phyloP scores from a whole-genome alignment of 176 grass and related monocot species.

The Elaeis guineensis region DNA sequence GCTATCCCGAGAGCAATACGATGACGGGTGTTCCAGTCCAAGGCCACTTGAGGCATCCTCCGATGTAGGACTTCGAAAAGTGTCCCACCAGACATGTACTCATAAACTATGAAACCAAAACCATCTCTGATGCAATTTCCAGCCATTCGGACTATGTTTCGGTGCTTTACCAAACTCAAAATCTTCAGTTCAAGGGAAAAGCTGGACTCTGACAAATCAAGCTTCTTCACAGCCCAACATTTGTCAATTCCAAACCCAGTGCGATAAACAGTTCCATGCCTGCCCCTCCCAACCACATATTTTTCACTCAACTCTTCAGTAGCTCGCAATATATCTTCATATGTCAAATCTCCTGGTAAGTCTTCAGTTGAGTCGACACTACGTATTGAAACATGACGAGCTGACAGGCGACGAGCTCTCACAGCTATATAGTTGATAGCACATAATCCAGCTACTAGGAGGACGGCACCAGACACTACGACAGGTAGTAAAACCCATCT shows the following conservation, averaged over 20 bases:
- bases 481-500: conserved; percentile 18
- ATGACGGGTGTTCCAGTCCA: conserved; percentile 29
- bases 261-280: conserved; percentile 39
- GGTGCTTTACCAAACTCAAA: conserved; percentile 40
- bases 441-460: conserved; percentile 20
- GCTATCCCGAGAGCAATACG: conserved; percentile 32
- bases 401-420: conserved; percentile 19
- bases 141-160: conserved; percentile 50
- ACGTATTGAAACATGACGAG: neutral
- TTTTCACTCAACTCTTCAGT: conserved; percentile 50
- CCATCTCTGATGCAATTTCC: conserved; percentile 47
- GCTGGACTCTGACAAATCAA: conserved; percentile 28
- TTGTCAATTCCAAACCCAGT: conserved; percentile 25
- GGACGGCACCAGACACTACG: conserved; percentile 1
- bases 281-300: conserved; percentile 48
- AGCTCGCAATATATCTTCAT: conserved; percentile 38
- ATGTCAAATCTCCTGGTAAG: conserved; percentile 32
- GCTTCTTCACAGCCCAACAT: conserved; percentile 46
- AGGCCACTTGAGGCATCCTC: conserved; percentile 21
- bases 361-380: conserved; percentile 33
- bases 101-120: conserved; percentile 30
- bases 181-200: conserved; percentile 54
- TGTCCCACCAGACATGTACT: conserved; percentile 42
- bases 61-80: conserved; percentile 39
- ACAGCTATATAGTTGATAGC: conserved; percentile 19